These are phyloP conservation scores for Choanephora cucurbitarum DNA, from an alignment of 371 early-diverging fungal species.

Conservation along the genomic window DNA sequence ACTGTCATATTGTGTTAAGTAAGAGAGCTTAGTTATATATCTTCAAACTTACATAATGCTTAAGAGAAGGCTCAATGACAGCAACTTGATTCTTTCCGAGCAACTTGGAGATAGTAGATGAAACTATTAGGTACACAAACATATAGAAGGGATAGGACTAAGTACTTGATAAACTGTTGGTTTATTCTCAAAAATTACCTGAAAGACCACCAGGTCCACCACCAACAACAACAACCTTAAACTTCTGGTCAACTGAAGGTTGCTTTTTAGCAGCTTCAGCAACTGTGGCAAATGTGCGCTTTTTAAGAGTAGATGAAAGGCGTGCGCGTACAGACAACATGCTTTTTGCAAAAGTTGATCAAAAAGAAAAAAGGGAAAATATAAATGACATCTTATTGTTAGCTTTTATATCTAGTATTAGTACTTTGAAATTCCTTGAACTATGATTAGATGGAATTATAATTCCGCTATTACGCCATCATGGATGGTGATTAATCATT, in stretches of 20 bases:
- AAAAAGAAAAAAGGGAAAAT: constrained; percentile 9
- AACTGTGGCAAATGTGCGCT: constrained; percentile 39
- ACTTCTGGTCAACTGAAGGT: constrained; percentile 40
- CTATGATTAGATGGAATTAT: constrained; percentile 12
- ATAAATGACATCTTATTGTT: constrained; percentile 6
- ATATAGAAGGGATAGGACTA: background rate
- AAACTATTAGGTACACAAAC: constrained; percentile 47
- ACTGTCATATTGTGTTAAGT: constrained; percentile 39
- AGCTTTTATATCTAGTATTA: constrained; percentile 2
- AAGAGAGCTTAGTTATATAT: background rate
- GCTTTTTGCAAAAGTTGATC: background rate
- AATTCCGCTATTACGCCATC: constrained; percentile 15
- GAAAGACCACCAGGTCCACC: constrained; percentile 70
- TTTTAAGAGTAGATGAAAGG: constrained; percentile 20
- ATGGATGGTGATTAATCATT: constrained; percentile 8
- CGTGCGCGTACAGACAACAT: constrained; percentile 32
- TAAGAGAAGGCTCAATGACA: constrained; percentile 76
- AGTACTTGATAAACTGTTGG: background rate
- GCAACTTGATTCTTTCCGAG: constrained; percentile 75
- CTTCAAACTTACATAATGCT: constrained; percentile 68
- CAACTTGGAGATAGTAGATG: constrained; percentile 60
- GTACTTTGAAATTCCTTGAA: background rate
- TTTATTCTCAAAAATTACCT: constrained; percentile 34
- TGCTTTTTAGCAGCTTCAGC: constrained; percentile 20
- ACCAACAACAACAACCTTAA: constrained; percentile 67